Evolutionary conservation across 306 rosid genomes (phyloP).

Genomic region (Vicia faba): DNA sequence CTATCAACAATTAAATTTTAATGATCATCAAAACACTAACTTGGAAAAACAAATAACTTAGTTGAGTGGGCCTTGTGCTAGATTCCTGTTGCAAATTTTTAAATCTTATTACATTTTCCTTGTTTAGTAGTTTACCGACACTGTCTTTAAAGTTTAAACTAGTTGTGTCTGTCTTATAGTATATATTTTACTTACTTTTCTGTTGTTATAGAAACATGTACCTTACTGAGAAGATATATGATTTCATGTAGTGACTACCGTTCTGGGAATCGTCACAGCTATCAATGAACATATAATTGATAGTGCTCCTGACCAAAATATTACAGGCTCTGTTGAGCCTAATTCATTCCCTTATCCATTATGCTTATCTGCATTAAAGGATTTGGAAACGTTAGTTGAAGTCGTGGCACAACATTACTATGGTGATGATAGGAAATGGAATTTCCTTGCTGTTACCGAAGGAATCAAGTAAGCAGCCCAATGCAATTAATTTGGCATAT

Average conservation of each 20-base stretch:
- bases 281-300: conserved; percentile 84
- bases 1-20: conserved; percentile 5
- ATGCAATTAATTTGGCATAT: conserved; percentile 23
- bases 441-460: conserved; percentile 86
- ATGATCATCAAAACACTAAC: conserved; percentile 4
- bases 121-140: background rate
- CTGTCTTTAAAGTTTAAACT: background rate
- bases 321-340: conserved; percentile 49
- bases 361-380: conserved; percentile 88
- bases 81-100: conserved; percentile 5
- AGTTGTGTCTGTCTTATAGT: conserved; percentile 6
- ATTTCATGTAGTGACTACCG: conserved; percentile 72
- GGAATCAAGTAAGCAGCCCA: conserved; percentile 73
- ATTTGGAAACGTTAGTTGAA: conserved; percentile 88
- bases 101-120: background rate
- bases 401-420: conserved; percentile 86
- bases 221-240: conserved; percentile 30
- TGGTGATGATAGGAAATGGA: conserved; percentile 91
- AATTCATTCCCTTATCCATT: conserved; percentile 72
- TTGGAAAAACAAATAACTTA: background rate
- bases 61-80: background rate
- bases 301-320: conserved; percentile 53
- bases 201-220: conserved; percentile 19
- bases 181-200: background rate
- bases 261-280: conserved; percentile 85